Conservation (phyloP, 2,329 filamentous ascomycete species). For the Trichoderma koningii region DNA sequence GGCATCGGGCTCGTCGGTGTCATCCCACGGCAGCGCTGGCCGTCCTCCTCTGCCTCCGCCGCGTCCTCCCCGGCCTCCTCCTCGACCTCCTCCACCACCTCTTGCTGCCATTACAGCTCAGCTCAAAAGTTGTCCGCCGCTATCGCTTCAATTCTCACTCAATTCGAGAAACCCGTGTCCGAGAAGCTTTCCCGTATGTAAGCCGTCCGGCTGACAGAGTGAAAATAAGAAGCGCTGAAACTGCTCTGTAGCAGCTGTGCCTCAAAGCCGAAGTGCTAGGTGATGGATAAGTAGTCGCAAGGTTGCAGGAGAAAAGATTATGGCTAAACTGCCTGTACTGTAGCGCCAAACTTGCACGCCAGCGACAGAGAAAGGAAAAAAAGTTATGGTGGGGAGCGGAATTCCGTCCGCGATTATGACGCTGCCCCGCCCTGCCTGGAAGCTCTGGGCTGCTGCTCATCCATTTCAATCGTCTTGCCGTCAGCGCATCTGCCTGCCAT, state of each 20-base stretch:
- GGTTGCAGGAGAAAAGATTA: neutral
- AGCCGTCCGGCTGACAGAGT: neutral
- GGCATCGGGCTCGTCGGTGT: slow-evolving; percentile 57
- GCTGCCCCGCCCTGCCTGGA: slow-evolving; percentile 26
- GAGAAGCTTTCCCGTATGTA: neutral
- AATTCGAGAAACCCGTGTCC: neutral
- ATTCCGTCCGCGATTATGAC: slow-evolving; percentile 20
- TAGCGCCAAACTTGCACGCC: slow-evolving; percentile 11
- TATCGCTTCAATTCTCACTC: neutral
- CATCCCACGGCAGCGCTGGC: slow-evolving; percentile 55
- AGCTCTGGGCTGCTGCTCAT: neutral
- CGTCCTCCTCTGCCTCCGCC: slow-evolving; percentile 51
- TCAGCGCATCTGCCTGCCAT: slow-evolving; percentile 28
- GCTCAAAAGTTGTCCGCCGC: neutral
- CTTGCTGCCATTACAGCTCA: slow-evolving; percentile 48
- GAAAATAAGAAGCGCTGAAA: neutral
- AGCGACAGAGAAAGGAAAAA: slow-evolving; percentile 4
- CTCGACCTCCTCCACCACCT: slow-evolving; percentile 53
- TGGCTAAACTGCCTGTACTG: neutral
- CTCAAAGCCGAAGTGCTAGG: too few species aligned
- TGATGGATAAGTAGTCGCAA: neutral
- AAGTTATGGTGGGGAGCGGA: slow-evolving; percentile 28
- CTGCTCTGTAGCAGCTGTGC: neutral
- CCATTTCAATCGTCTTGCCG: neutral
- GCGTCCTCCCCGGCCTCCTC: slow-evolving; percentile 54